Evolutionary conservation across 306 rosid genomes (phyloP).

Genomic region (Vigna unguiculata): DNA sequence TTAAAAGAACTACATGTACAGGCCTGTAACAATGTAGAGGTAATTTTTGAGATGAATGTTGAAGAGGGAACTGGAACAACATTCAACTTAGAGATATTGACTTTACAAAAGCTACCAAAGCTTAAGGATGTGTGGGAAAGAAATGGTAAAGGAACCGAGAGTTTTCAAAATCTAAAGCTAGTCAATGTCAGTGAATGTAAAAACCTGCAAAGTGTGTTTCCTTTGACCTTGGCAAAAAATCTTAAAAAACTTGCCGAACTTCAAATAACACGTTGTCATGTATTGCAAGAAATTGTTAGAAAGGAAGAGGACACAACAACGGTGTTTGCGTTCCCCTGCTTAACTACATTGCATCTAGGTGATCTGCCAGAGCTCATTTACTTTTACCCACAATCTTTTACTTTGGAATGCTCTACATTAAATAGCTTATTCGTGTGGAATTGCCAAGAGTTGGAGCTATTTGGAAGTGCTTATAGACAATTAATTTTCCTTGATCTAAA

Average conservation of each 20-base stretch:
- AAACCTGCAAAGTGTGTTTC: background rate
- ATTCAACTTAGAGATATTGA: slow-evolving; percentile 13
- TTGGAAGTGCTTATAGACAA: too few relatives aligned
- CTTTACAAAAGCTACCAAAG: background rate
- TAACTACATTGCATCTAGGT: background rate
- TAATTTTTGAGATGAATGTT: slow-evolving; percentile 12
- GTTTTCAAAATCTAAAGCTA: slow-evolving; percentile 5
- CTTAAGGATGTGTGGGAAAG: slow-evolving; percentile 3
- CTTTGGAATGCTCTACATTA: background rate
- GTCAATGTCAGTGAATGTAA: background rate
- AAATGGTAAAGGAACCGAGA: background rate
- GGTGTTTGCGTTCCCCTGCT: slow-evolving; percentile 14
- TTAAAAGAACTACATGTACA: slow-evolving; percentile 5
- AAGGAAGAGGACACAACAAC: background rate
- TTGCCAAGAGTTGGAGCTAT: background rate
- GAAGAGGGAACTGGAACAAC: background rate
- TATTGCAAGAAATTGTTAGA: slow-evolving; percentile 2
- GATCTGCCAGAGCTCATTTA: background rate
- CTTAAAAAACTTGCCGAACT: slow-evolving; percentile 11
- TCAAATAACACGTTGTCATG: rapidly evolving
- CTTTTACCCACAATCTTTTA: slow-evolving; percentile 6
- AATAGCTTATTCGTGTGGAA: rapidly evolving
- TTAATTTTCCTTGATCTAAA: background rate
- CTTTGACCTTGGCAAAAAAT: background rate
- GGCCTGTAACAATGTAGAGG: background rate